phyloP scores from a whole-genome alignment of 306 rosid species.

The Pueraria montana region DNA sequence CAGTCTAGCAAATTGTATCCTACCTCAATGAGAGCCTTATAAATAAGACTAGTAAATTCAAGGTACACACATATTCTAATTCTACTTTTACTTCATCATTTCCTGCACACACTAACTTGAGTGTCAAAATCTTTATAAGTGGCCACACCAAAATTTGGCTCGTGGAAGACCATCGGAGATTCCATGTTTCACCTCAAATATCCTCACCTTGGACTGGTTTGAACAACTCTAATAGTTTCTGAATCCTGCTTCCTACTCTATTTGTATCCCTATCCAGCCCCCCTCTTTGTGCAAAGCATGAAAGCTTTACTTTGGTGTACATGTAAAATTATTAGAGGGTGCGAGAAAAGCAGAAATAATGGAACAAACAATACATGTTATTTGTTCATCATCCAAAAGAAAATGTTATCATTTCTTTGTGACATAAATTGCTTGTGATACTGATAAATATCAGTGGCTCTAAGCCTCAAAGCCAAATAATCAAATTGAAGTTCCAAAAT shows the following conservation, averaged over 20 bases:
- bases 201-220: no score
- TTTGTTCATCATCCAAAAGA: background rate
- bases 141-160: no score
- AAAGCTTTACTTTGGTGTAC: background rate
- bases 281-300: background rate
- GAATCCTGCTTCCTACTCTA: background rate
- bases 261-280: background rate
- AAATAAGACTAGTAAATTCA: no score
- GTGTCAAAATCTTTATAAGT: no score
- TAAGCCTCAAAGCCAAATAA: background rate
- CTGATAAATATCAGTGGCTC: background rate
- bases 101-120: no score
- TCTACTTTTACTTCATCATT: no score
- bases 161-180: no score
- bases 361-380: background rate
- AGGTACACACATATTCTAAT: no score
- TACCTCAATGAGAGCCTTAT: no score
- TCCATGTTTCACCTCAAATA: no score
- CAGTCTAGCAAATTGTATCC: no score
- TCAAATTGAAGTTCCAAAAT: conserved; percentile 9
- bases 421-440: background rate
- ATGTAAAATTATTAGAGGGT: background rate
- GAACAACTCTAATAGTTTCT: background rate
- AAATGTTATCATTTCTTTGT: background rate
- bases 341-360: background rate